Base-by-base conservation (phyloP, 257 asterid genomes). In the Plantago ovata region DNA sequence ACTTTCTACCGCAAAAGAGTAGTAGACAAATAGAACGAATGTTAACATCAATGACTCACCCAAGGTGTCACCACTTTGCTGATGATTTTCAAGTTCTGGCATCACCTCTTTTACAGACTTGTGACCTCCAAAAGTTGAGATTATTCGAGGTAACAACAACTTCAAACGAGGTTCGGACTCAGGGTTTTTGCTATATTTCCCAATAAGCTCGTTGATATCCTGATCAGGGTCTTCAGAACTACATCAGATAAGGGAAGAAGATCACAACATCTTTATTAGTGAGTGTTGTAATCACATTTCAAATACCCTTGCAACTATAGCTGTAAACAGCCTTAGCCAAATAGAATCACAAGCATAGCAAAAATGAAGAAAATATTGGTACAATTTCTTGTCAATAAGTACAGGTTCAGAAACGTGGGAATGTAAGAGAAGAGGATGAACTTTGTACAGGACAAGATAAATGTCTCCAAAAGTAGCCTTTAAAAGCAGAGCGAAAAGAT, bases 151-250 rank as follows among this genome's bases (percentile, higher is more conserved):
- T 78, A 88, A 79, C 68, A 92, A 86, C 71, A 65, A 58, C 78
- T 88, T 88, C 69, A 92, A 77, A 51, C 69, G 93, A 67, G 96
- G 86, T 72, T 85, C 95, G 49, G 88, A 66, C 68, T 92, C 95
- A 11, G 96, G 94, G 53, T 71, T 75, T 69, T 38, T 71, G 72
- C 84, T 75, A 72, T 83, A 84, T 72, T 65, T 84, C 63, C 74
- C 85, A 82, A 88, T 58, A 64, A 88, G 63, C 39, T 52, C 69
- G 62, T 67, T 76, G 72, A 92, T 71, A 52, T 88, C 93, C 59
- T 84, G 69, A 56, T 83, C 84, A 13, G 95, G 82, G 54, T 85
- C 95, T 72, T 86, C 91, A 50, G 95, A 88, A 73, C 98, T 92
- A 64, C 69, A 74, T 38, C 51, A 62, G 20, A 49, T 21, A 7